These are phyloP conservation scores for Parastagonospora avenae DNA, from an alignment of 2,329 filamentous ascomycete genomes.

Conservation along the genomic window DNA sequence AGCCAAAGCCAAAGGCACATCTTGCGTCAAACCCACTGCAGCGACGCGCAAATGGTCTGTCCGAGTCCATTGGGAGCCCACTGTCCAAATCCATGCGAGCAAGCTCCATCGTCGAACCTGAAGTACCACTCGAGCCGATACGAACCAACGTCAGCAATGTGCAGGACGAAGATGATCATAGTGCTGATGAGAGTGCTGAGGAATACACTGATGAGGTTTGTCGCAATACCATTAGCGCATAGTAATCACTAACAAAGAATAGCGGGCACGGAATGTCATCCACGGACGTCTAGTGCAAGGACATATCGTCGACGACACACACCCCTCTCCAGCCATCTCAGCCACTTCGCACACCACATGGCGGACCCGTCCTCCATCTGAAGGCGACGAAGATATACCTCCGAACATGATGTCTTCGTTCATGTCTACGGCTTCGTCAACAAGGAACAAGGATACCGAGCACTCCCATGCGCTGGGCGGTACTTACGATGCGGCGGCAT, in stretches of 20 bases:
- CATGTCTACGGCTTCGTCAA: slow-evolving; percentile 77
- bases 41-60: slow-evolving; percentile 34
- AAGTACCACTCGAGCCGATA: slow-evolving; percentile 33
- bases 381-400: slow-evolving; percentile 61
- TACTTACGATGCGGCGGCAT: slow-evolving; percentile 79
- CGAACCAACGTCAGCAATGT: slow-evolving; percentile 24
- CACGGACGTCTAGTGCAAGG: slow-evolving; percentile 90
- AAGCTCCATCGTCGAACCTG: slow-evolving; percentile 40
- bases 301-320: slow-evolving; percentile 93
- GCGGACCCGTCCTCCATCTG: slow-evolving; percentile 51
- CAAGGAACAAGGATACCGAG: slow-evolving; percentile 39
- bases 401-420: slow-evolving; percentile 85
- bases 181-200: slow-evolving; percentile 33
- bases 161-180: slow-evolving; percentile 22
- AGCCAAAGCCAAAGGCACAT: slow-evolving; percentile 30
- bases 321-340: slow-evolving; percentile 75
- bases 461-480: slow-evolving; percentile 79
- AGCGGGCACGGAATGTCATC: slow-evolving; percentile 83
- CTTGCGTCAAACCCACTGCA: slow-evolving; percentile 35
- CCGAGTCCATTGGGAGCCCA: slow-evolving; percentile 35
- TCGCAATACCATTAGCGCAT: background rate
- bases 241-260: slow-evolving; percentile 14
- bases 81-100: slow-evolving; percentile 44
- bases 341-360: slow-evolving; percentile 63
- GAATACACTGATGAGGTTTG: slow-evolving; percentile 70